Evolutionary conservation across 1,139 yeast species (phyloP).

Genomic region (Casaregolazyma suthepensis): DNA sequence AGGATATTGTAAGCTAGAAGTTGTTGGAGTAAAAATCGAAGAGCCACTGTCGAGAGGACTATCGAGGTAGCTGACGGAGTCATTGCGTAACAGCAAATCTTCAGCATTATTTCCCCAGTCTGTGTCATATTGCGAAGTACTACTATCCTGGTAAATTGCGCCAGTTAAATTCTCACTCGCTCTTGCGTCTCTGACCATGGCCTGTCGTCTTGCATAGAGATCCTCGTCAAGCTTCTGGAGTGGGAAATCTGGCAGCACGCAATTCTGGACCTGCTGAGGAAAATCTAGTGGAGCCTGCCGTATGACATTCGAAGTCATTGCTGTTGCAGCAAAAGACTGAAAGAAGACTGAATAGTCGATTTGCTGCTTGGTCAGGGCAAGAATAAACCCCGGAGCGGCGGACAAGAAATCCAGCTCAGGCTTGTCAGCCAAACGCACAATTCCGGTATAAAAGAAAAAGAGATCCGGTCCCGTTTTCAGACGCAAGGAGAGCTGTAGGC

Average conservation of each 20-base stretch:
- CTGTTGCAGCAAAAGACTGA: conserved; percentile 2
- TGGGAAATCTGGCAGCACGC: not conserved
- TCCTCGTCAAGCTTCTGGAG: not conserved
- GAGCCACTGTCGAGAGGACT: not conserved
- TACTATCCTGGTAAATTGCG: not conserved
- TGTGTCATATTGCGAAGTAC: not conserved
- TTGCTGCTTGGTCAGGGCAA: conserved; percentile 3
- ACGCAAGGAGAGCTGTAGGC: conserved; percentile 18
- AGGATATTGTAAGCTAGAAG: not conserved
- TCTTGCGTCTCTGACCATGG: not conserved
- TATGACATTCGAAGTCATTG: conserved; percentile 11
- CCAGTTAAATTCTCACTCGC: not conserved
- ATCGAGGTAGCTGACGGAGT: not conserved
- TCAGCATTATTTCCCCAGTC: not conserved
- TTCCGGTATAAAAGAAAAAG: conserved; percentile 6
- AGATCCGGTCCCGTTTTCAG: conserved; percentile 12
- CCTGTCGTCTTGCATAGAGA: not conserved
- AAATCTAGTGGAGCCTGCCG: not conserved
- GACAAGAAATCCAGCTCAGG: not conserved
- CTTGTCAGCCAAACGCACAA: conserved; percentile 3
- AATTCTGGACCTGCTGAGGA: not conserved
- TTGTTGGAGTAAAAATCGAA: not conserved
- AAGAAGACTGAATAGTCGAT: not conserved
- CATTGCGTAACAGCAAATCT: not conserved
- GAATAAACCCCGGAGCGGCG: conserved; percentile 2